A percentile compares a stretch with the other conserved stretches of the same genome.
Conservation (phyloP, 140 eudicot genomes). For the Bidens hawaiensis region DNA sequence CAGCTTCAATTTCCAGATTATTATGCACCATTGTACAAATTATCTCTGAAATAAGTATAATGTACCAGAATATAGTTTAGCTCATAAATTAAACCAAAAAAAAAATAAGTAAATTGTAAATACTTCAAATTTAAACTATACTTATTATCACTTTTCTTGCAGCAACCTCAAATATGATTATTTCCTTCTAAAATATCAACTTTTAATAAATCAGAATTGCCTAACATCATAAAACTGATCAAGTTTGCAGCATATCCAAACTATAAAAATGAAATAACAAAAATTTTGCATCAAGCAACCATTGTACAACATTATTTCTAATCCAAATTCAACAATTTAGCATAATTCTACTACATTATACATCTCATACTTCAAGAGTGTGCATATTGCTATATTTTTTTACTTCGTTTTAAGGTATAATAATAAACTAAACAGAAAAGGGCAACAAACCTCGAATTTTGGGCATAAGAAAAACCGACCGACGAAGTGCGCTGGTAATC, state of each 20-base stretch:
- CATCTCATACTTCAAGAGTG: too few relatives aligned
- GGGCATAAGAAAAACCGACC: conserved; percentile 39
- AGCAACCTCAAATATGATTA: neutral
- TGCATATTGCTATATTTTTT: too few relatives aligned
- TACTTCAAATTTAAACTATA: neutral
- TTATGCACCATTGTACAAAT: conserved; percentile 47
- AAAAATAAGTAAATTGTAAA: neutral
- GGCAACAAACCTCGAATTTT: conserved; percentile 46
- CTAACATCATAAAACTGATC: neutral
- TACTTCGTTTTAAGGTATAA: too few relatives aligned
- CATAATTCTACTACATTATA: too few relatives aligned
- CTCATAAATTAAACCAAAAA: neutral
- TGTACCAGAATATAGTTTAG: conserved; percentile 13
- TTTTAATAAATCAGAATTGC: neutral
- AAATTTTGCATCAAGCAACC: too few relatives aligned
- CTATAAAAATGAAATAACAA: too few relatives aligned
- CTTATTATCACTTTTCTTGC: neutral
- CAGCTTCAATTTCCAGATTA: conserved; percentile 63
- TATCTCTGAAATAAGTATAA: conserved; percentile 42
- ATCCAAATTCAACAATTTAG: too few relatives aligned
- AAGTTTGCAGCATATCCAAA: neutral
- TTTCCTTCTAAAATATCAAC: neutral
- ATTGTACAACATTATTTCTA: conserved; percentile 8
- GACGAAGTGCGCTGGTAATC: conserved; percentile 41
- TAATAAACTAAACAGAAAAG: too few relatives aligned